Conservation (phyloP, 2,329 filamentous ascomycete species). For the Phoma sp. region DNA sequence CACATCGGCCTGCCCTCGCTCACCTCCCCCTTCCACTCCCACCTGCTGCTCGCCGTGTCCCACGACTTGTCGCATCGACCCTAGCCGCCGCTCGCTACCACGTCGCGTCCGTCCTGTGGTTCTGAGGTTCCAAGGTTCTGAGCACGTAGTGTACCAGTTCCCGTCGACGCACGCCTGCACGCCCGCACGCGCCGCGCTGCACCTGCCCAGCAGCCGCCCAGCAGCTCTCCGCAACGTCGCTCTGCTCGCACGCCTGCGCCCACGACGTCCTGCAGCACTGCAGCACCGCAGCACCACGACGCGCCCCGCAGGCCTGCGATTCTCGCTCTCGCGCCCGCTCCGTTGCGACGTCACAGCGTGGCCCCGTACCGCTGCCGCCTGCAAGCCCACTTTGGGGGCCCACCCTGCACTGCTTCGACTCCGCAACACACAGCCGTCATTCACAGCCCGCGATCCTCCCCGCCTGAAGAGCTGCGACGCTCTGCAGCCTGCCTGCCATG, state of each 20-base stretch:
- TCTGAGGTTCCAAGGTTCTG: slow-evolving; percentile 8
- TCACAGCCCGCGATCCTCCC: slow-evolving; percentile 21
- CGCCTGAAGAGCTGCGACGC: slow-evolving; percentile 35
- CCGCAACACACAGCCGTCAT: slow-evolving; percentile 26
- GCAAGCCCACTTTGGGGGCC: slow-evolving; percentile 26
- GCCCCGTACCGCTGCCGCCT: slow-evolving; percentile 36
- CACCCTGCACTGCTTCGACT: slow-evolving; percentile 25
- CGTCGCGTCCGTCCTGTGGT: slow-evolving; percentile 14
- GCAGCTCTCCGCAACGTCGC: slow-evolving; percentile 3
- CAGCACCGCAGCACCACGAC: neutral
- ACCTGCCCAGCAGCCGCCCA: slow-evolving; percentile 4
- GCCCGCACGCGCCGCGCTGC: slow-evolving; percentile 6
- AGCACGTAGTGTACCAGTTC: slow-evolving; percentile 22
- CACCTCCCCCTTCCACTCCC: neutral
- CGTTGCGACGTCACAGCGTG: slow-evolving; percentile 25
- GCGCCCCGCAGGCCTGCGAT: slow-evolving; percentile 19
- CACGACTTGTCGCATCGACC: slow-evolving; percentile 19
- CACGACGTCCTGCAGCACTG: neutral
- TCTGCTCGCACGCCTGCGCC: slow-evolving; percentile 4
- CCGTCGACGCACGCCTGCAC: slow-evolving; percentile 3
- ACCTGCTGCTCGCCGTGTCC: slow-evolving; percentile 3
- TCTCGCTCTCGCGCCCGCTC: slow-evolving; percentile 18
- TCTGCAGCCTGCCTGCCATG: slow-evolving; percentile 42
- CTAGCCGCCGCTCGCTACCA: slow-evolving; percentile 25
- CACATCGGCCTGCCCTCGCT: slow-evolving; percentile 1